Percentiles rank a stretch among this genome's conserved stretches.
Conservation (phyloP, 2,329 filamentous ascomycete genomes). For the Penicillium sp. region DNA sequence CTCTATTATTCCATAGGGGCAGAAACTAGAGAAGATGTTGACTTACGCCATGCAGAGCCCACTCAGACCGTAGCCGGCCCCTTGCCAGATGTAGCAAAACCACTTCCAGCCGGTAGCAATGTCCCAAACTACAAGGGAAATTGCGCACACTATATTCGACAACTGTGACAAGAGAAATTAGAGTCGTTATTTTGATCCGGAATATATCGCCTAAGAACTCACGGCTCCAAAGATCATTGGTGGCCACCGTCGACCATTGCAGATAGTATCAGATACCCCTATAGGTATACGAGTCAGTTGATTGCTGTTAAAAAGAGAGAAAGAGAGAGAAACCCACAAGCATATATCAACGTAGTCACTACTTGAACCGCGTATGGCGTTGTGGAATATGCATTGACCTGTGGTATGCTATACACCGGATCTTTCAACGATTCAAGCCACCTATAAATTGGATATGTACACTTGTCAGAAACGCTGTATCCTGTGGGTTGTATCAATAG, state of each 20-base stretch:
- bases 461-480: neutral
- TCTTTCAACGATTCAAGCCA: constrained; percentile 40
- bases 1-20: too few species aligned
- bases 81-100: constrained; percentile 57
- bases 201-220: neutral
- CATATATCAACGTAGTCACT: constrained; percentile 59
- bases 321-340: constrained; percentile 35
- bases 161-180: constrained; percentile 15
- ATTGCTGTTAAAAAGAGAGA: neutral
- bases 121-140: constrained; percentile 47
- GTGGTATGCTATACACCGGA: constrained; percentile 43
- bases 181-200: neutral
- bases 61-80: constrained; percentile 45
- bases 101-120: constrained; percentile 57
- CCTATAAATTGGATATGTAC: neutral
- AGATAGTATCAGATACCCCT: constrained; percentile 59
- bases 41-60: constrained; percentile 50
- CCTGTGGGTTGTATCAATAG: neutral
- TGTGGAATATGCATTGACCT: constrained; percentile 56
- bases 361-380: constrained; percentile 55
- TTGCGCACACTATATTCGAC: constrained; percentile 43
- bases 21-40: neutral
- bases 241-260: constrained; percentile 60
- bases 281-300: neutral
- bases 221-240: constrained; percentile 56